Conservation (phyloP, 345 rosid genomes). For the Euphorbia lathyris region DNA sequence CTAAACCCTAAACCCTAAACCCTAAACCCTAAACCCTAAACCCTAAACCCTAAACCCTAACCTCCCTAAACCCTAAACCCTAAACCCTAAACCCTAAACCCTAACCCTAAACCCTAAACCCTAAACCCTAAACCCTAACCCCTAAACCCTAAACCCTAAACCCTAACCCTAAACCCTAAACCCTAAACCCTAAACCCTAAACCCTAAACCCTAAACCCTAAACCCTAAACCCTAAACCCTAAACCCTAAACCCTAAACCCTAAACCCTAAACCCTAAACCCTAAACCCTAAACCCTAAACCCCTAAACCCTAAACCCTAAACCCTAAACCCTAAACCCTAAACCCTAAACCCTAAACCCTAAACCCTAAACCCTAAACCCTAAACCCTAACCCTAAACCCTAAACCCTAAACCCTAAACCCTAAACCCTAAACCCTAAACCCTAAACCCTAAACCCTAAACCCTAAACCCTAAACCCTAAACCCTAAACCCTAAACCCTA, state of each 20-base stretch:
- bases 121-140: slow-evolving; percentile 20
- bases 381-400: slow-evolving; percentile 11
- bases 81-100: slow-evolving; percentile 25
- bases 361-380: slow-evolving; percentile 19
- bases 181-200: slow-evolving; percentile 16
- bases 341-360: slow-evolving; percentile 20
- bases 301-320: slow-evolving; percentile 1
- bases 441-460: neutral
- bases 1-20: too few species aligned
- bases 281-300: slow-evolving; percentile 16
- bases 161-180: slow-evolving; percentile 23
- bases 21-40: slow-evolving; percentile 25
- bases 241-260: slow-evolving; percentile 22
- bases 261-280: slow-evolving; percentile 16
- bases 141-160: slow-evolving; percentile 28
- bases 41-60: slow-evolving; percentile 22
- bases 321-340: slow-evolving; percentile 16
- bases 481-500: slow-evolving; percentile 12
- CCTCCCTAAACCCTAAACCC: slow-evolving; percentile 25
- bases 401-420: neutral
- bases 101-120: slow-evolving; percentile 26
- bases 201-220: slow-evolving; percentile 18
- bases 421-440: slow-evolving; percentile 9
- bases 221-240: slow-evolving; percentile 22
- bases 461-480: slow-evolving; percentile 20